Percentiles rank a stretch among this genome's conserved stretches.
Evolutionary conservation across 306 rosid genomes (phyloP).

Genomic region (Cicer chorassanicum): DNA sequence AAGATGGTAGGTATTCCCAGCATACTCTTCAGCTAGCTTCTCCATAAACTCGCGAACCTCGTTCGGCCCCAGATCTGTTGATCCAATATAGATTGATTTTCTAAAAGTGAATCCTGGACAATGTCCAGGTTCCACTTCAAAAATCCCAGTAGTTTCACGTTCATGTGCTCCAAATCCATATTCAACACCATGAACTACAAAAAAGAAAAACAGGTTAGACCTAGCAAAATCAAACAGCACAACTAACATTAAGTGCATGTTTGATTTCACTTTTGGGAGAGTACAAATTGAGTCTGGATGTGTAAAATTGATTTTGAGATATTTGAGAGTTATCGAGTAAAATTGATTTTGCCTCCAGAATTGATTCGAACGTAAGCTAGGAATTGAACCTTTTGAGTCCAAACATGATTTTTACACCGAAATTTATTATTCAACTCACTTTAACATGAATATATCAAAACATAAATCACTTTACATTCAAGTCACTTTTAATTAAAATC

Average conservation of each 20-base stretch:
- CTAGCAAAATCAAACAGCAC: slow-evolving; percentile 5
- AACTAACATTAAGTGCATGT: not conserved
- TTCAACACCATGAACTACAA: slow-evolving; percentile 82
- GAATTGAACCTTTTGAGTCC: too few relatives aligned
- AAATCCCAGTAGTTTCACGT: slow-evolving; percentile 72
- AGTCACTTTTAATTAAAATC: too few relatives aligned
- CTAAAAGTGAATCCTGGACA: slow-evolving; percentile 96
- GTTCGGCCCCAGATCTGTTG: slow-evolving; percentile 66
- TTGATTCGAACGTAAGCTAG: too few relatives aligned
- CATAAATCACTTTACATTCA: too few relatives aligned
- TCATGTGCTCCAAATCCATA: slow-evolving; percentile 98
- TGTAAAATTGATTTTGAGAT: too few relatives aligned
- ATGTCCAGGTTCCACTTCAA: slow-evolving; percentile 81
- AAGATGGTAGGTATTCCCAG: slow-evolving; percentile 83
- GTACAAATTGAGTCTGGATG: too few relatives aligned
- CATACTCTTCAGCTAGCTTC: slow-evolving; percentile 70
- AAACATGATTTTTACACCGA: too few relatives aligned
- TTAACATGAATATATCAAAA: too few relatives aligned
- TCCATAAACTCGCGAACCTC: slow-evolving; percentile 77
- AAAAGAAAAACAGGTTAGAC: not conserved
- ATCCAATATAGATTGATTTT: slow-evolving; percentile 77
- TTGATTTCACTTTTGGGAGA: too few relatives aligned
- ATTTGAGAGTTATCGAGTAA: too few relatives aligned
- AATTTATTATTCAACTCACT: too few relatives aligned
- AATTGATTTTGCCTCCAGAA: too few relatives aligned